Evolutionary conservation across 2,329 filamentous ascomycete genomes (phyloP).

Genomic region (Colletotrichum brevisporum): DNA sequence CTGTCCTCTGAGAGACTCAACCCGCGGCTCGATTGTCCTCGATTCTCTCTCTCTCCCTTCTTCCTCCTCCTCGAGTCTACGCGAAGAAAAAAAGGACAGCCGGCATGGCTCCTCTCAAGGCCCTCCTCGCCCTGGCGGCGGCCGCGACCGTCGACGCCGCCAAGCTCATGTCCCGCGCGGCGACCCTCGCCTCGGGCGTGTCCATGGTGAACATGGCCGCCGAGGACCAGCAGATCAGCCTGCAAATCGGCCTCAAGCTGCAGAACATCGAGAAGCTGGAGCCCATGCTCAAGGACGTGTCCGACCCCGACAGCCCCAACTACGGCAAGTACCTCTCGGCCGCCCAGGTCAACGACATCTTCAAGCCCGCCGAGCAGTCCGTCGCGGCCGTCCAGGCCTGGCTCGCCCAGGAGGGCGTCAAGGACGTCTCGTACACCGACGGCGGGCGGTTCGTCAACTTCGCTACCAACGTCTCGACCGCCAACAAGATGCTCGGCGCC

Average conservation of each 20-base stretch:
- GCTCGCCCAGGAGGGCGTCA: constrained; percentile 42
- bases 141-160: constrained; percentile 32
- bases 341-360: constrained; percentile 44
- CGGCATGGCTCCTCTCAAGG: constrained; percentile 32
- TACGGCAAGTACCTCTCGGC: constrained; percentile 46
- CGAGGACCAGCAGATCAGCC: constrained; percentile 40
- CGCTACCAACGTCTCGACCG: constrained; percentile 51
- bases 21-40: neutral
- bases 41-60: too few species aligned
- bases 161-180: constrained; percentile 41
- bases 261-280: constrained; percentile 46
- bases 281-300: constrained; percentile 44
- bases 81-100: constrained; percentile 8
- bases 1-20: constrained; percentile 22
- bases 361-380: constrained; percentile 43
- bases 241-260: constrained; percentile 42
- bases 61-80: neutral
- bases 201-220: constrained; percentile 36
- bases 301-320: constrained; percentile 45
- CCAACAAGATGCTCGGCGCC: constrained; percentile 57
- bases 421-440: constrained; percentile 39
- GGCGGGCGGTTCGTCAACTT: constrained; percentile 49
- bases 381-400: constrained; percentile 44
- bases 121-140: constrained; percentile 34
- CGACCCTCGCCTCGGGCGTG: constrained; percentile 35